These are phyloP conservation scores for Gomphus sp. DNA, from an alignment of 1,284 basidiomycete genomes.

Conservation along the genomic window DNA sequence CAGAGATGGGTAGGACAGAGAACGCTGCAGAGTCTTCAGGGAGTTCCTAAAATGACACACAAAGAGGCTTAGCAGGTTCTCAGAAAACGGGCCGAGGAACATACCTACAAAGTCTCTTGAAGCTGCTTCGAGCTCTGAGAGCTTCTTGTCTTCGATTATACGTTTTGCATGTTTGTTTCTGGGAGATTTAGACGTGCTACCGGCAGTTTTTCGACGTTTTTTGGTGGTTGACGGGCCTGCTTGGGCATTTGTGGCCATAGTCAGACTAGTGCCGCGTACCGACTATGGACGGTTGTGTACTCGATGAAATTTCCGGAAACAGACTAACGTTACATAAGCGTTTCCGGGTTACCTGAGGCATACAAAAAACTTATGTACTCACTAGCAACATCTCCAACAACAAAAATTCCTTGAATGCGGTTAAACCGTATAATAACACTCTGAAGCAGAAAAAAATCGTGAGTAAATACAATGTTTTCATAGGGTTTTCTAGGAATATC, in stretches of 20 bases:
- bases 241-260: not conserved
- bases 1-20: slow-evolving; percentile 61
- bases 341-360: too few relatives aligned
- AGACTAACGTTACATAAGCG: too few relatives aligned
- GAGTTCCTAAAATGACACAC: slow-evolving; percentile 37
- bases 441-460: too few relatives aligned
- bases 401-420: too few relatives aligned
- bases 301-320: too few relatives aligned
- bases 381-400: too few relatives aligned
- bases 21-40: slow-evolving; percentile 43
- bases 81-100: not conserved
- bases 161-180: slow-evolving; percentile 1
- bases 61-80: slow-evolving; percentile 13
- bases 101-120: slow-evolving; percentile 10
- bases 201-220: not conserved
- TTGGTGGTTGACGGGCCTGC: not conserved
- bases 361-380: too few relatives aligned
- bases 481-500: too few relatives aligned
- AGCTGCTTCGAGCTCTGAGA: slow-evolving; percentile 6
- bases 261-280: too few relatives aligned
- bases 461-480: too few relatives aligned
- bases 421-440: too few relatives aligned
- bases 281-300: too few relatives aligned
- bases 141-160: slow-evolving; percentile 3
- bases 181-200: not conserved